Evolutionary conservation across 768 basidiomycete species (phyloP), one percentile per base, ranked within the genome.

Genomic region (Suillus lakei): DNA sequence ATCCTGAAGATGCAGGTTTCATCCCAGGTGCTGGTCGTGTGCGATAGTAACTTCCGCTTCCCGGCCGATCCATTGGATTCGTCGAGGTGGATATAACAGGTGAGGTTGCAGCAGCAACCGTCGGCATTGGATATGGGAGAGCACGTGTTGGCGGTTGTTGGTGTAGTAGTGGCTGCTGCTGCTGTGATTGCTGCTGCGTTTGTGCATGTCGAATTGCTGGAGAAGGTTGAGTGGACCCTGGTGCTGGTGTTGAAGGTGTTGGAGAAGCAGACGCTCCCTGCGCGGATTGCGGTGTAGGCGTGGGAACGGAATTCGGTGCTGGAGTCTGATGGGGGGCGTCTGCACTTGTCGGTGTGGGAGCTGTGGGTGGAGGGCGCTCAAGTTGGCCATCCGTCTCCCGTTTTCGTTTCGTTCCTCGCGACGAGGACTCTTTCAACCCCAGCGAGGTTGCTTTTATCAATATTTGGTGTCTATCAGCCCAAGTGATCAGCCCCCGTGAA

Each of bases 391-490:
- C 79, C 28, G 77, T 71, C 54, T 84, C 85, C 50, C 86, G 83
- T 50, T 85, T 82, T 51, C 91, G 84, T 70, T 91, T 91, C 36
- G 81, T 80, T 7, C 85, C 88, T 50, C 89, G 77, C 1, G 84
- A 84, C 21, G 91, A 87, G 67, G 89, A 91, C 69, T 91, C 90
- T 75, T 93, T 93, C 56, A 95, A 80, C 12, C 91, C 90, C 21
- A 95, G 75, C n/a, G 84, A 79, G 2, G 90, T 94, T 2, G 92
- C 93, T 76, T 92, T 93, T 66, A 93, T 86, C 39, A 93, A 79
- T 63, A 94, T 93, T 74, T 95, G 92, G 70, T 93, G 91, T 72
- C 92, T 94, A 65, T 54, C 39, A 48, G 18, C 32, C 28, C 36
- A 46, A 50, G 16, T 53, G 48, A 48, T 43, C 41, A 65, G 34